A percentile compares a stretch with the other conserved stretches of the same genome.
Conservation (phyloP, 495 filamentous ascomycete species). For the Penicillium antarcticum region DNA sequence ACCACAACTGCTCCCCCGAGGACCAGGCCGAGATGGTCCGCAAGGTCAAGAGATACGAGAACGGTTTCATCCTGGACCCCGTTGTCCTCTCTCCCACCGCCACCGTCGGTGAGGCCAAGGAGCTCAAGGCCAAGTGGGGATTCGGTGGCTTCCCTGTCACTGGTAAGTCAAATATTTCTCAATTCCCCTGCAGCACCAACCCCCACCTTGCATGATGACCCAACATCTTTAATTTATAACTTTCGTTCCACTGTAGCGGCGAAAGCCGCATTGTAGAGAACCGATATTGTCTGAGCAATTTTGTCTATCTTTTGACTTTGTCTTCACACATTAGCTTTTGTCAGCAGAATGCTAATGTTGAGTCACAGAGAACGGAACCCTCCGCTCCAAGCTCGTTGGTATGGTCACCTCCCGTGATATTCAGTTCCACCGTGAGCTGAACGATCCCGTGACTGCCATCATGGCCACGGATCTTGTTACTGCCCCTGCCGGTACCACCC, state of each 20-base stretch:
- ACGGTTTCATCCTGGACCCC: constrained; percentile 96
- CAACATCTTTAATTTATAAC: constrained; percentile 73
- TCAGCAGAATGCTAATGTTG: constrained; percentile 26
- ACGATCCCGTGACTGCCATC: constrained; percentile 76
- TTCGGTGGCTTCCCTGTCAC: constrained; percentile 99
- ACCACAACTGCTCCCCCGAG: constrained; percentile 96
- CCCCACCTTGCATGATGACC: constrained; percentile 62
- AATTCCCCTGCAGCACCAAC: constrained; percentile 8
- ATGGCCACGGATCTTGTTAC: constrained; percentile 97
- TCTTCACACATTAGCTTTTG: constrained; percentile 24
- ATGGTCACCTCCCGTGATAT: constrained; percentile 98
- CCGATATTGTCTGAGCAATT: constrained; percentile 43
- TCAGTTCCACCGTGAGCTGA: constrained; percentile 75
- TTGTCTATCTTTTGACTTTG: constrained; percentile 6
- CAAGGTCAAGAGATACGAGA: constrained; percentile 99
- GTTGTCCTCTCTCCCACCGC: constrained; percentile 85
- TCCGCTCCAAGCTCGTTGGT: constrained; percentile 90
- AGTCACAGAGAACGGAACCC: constrained; percentile 75
- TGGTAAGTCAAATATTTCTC: constrained; percentile 59
- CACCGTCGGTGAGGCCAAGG: constrained; percentile 87
- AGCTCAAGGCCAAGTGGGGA: constrained; percentile 94
- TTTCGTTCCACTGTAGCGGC: constrained; percentile 99
- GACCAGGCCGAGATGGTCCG: constrained; percentile 98
- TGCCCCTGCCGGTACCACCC: constrained; percentile 76
- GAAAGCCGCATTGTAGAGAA: constrained; percentile 79